phyloP scores from a whole-genome alignment of 805 yeast genomes.

The Komagataella pseudopastoris region DNA sequence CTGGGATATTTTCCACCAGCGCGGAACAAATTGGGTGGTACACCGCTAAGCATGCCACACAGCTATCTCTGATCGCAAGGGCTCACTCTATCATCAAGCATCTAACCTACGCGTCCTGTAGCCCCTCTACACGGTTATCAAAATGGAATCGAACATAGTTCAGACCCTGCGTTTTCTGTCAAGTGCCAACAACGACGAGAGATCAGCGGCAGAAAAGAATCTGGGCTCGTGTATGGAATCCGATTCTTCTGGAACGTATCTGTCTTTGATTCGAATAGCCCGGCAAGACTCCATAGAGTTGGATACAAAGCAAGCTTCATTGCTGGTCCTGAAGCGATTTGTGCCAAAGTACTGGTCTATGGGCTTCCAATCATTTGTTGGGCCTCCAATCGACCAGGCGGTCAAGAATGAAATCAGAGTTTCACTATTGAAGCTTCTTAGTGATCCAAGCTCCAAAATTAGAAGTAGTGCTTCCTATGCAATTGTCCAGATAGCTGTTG shows the following conservation, averaged over 20 bases:
- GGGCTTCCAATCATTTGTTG: constrained; percentile 62
- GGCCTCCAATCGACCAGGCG: constrained; percentile 45
- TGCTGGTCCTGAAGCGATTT: constrained; percentile 52
- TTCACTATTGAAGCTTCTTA: constrained; percentile 33
- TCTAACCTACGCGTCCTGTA: background rate
- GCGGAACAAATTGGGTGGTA: background rate
- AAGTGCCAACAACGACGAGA: constrained; percentile 32
- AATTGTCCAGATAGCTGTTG: constrained; percentile 72
- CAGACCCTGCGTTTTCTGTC: constrained; percentile 4
- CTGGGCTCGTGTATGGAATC: constrained; percentile 26
- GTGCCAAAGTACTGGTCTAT: constrained; percentile 75
- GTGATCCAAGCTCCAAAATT: constrained; percentile 40
- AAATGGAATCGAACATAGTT: background rate
- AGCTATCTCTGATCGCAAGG: constrained; percentile 7
- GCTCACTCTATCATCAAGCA: background rate
- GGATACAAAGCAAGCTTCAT: constrained; percentile 42
- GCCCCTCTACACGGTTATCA: background rate
- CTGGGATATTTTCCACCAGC: background rate
- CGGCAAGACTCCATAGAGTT: constrained; percentile 13
- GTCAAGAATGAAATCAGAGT: constrained; percentile 38
- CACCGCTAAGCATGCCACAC: background rate
- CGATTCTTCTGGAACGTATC: constrained; percentile 36
- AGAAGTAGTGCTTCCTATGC: constrained; percentile 59
- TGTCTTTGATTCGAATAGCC: constrained; percentile 29
- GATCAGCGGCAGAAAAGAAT: constrained; percentile 38